Percentiles rank a stretch among this genome's conserved stretches.
These are phyloP conservation scores for Mycocentrospora acerina DNA, from an alignment of 2,329 filamentous ascomycete species.

Conservation along the genomic window DNA sequence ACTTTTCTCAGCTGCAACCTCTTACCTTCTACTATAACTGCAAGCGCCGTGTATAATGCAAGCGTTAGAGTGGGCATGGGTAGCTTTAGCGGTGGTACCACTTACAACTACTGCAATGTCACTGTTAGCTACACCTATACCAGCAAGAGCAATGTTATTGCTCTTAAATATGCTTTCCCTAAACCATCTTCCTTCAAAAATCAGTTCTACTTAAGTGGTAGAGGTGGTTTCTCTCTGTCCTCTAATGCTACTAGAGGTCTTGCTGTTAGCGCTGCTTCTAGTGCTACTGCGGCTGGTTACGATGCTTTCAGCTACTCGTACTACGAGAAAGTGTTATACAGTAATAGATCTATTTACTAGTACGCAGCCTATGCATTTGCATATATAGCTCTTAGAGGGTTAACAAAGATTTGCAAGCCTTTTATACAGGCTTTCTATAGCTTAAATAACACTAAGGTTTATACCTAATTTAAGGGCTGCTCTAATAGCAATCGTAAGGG, in stretches of 20 bases:
- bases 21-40: constrained; percentile 44
- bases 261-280: constrained; percentile 51
- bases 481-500: constrained; percentile 56
- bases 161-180: constrained; percentile 46
- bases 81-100: constrained; percentile 3
- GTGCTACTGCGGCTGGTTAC: constrained; percentile 55
- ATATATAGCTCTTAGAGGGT: constrained; percentile 56
- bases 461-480: constrained; percentile 57
- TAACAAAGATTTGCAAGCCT: constrained; percentile 51
- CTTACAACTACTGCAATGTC: constrained; percentile 48
- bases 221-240: constrained; percentile 43
- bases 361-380: constrained; percentile 53
- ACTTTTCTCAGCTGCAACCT: constrained; percentile 37
- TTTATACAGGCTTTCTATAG: constrained; percentile 46
- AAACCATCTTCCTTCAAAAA: constrained; percentile 48
- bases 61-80: constrained; percentile 27
- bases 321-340: constrained; percentile 32
- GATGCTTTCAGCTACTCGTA: constrained; percentile 49
- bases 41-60: constrained; percentile 35
- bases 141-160: constrained; percentile 27
- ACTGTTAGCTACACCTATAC: constrained; percentile 51
- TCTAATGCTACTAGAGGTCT: constrained; percentile 46
- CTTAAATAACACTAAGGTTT: constrained; percentile 29
- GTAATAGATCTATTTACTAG: constrained; percentile 56
- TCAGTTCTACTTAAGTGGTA: constrained; percentile 50